phyloP scores from a whole-genome alignment of 2,329 filamentous ascomycete genomes.

The Pseudogymnoascus sp. region DNA sequence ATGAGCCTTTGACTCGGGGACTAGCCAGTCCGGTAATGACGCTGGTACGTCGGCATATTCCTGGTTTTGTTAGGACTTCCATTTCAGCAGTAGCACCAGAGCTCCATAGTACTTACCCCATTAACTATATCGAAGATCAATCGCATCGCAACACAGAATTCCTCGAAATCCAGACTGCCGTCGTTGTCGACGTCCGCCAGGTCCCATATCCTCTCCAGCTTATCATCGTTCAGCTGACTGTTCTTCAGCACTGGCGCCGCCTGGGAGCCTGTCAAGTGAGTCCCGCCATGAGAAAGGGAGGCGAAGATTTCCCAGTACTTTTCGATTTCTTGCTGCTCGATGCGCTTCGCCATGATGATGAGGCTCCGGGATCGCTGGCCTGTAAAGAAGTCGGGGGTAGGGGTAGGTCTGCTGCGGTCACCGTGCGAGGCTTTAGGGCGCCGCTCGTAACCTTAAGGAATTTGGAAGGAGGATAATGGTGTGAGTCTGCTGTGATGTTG shows the following conservation, averaged over 20 bases:
- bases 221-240: slow-evolving; percentile 62
- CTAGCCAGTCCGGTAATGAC: slow-evolving; percentile 85
- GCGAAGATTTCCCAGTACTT: slow-evolving; percentile 76
- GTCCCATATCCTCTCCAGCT: slow-evolving; percentile 97
- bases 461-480: neutral
- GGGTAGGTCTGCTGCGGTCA: neutral
- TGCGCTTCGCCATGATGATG: slow-evolving; percentile 39
- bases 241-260: slow-evolving; percentile 67
- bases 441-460: neutral
- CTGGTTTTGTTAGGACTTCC: slow-evolving; percentile 36
- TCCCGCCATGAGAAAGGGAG: slow-evolving; percentile 54
- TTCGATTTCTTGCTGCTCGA: slow-evolving; percentile 66
- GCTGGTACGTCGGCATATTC: slow-evolving; percentile 85
- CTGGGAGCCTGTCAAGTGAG: slow-evolving; percentile 59
- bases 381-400: neutral
- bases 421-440: neutral
- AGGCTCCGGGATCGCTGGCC: neutral
- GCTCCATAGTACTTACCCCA: slow-evolving; percentile 54
- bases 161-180: slow-evolving; percentile 96
- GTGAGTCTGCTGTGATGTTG: neutral
- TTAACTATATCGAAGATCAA: slow-evolving; percentile 97
- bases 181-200: slow-evolving; percentile 95
- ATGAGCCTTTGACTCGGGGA: slow-evolving; percentile 90
- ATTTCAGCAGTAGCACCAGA: neutral
- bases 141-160: slow-evolving; percentile 98